phyloP scores from a whole-genome alignment of 495 filamentous ascomycete genomes.

The Penicillium nucicola region DNA sequence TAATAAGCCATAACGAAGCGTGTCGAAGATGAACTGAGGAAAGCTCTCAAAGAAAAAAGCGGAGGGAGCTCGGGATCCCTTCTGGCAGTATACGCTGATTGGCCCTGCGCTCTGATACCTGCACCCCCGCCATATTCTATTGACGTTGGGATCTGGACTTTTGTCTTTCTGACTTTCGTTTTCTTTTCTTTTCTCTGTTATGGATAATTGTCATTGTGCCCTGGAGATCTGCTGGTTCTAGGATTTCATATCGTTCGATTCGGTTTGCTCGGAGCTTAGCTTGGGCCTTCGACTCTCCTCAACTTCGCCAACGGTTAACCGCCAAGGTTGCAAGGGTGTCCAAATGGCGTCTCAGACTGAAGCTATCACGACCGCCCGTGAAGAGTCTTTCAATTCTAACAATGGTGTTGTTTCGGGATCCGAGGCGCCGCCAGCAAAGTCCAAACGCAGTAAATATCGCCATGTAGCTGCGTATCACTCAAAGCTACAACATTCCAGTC shows the following conservation, averaged over 20 bases:
- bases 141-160: neutral
- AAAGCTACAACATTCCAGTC: slow-evolving; percentile 64
- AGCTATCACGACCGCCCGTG: slow-evolving; percentile 10
- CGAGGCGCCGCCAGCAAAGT: slow-evolving; percentile 6
- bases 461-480: slow-evolving; percentile 87
- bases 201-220: neutral
- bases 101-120: slow-evolving; percentile 21
- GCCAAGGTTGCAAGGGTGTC: neutral
- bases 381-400: slow-evolving; percentile 4
- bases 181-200: neutral
- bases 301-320: neutral
- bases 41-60: slow-evolving; percentile 4
- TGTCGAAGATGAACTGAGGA: neutral
- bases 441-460: slow-evolving; percentile 62
- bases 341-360: slow-evolving; percentile 20
- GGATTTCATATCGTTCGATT: neutral
- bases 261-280: slow-evolving; percentile 1
- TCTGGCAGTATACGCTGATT: slow-evolving; percentile 19
- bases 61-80: slow-evolving; percentile 16
- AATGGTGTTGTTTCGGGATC: slow-evolving; percentile 6
- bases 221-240: neutral
- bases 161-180: neutral
- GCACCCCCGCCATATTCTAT: neutral
- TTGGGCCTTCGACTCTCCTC: neutral
- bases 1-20: slow-evolving; percentile 35